Base-by-base conservation (phyloP, 352 stramenopile species). In the Globisporangium cylindrosporum region DNA sequence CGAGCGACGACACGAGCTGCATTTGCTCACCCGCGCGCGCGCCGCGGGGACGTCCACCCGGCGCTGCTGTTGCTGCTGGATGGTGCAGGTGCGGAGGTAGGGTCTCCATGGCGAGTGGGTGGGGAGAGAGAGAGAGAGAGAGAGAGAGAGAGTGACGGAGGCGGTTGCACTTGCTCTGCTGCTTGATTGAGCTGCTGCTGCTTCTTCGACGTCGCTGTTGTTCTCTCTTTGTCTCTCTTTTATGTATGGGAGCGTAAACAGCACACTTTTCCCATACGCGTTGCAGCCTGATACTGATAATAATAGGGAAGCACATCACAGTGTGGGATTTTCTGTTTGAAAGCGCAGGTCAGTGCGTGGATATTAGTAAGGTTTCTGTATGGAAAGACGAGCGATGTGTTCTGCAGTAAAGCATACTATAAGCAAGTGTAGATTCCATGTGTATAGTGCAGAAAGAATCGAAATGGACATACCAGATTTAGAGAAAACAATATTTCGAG, bases 1-100 rank as follows among this genome's bases (percentile, higher is more conserved):
- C 73, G 38, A 91, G 56, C 14, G 72, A 70, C 54, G 75, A 64
- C 32, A 91, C 46, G 48, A 77, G 70, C 54, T 82, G 72, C 34
- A 74, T 68, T 64, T 49, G 66, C 57, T 68, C 48, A 32, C 53
- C 49, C 12, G 46, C 61, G 15, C 51, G 48, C 51, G 51, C 32
- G 27, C 25, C 29, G 9, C 60, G 43, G 25, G 25, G 60, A 4
- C 59, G 59, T 27, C 29, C 55, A 10, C 53, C 25, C 1, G 24
- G 25, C 14, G 14, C 51, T 27, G n/a, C 22, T 12, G 5, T 22
- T 57, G 24, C 24, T 59, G 55, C 24, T 59, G 55, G 7, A 8
- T 46, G 55, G 8, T 27, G 55, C 27, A n/a, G 20, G 14, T 46
- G 34, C 27, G 55, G 55, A 36, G 29, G 29, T 20, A 25, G 46